Conservation (phyloP, 805 yeast genomes). For the Kluyveromyces lactis region DNA sequence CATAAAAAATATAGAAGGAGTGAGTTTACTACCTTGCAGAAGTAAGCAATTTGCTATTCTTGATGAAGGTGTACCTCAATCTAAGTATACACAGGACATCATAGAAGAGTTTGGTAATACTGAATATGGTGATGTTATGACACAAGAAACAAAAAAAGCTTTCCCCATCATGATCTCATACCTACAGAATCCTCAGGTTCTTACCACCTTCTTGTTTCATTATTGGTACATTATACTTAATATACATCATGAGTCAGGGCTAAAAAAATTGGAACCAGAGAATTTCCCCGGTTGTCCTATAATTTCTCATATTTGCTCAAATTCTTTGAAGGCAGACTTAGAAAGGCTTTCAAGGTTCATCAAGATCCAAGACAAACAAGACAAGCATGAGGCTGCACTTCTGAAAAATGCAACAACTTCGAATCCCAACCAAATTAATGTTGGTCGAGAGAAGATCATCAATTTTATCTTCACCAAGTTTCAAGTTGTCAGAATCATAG, state of each 20-base stretch:
- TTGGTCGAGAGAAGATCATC: conserved; percentile 13
- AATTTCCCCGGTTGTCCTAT: conserved; percentile 16
- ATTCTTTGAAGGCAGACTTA: conserved; percentile 17
- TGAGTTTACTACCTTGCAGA: not conserved
- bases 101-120: not conserved
- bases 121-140: conserved; percentile 1
- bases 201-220: conserved; percentile 26
- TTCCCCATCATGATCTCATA: conserved; percentile 25
- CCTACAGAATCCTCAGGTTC: conserved; percentile 20
- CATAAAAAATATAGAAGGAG: not conserved
- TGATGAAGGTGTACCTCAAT: not conserved
- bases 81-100: not conserved
- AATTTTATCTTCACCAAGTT: conserved; percentile 20
- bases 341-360: conserved; percentile 10
- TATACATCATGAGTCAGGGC: conserved; percentile 3
- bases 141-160: conserved; percentile 14
- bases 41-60: not conserved
- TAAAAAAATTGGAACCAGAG: conserved; percentile 3
- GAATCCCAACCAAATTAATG: conserved; percentile 5
- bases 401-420: conserved; percentile 5
- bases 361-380: conserved; percentile 5
- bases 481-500: conserved; percentile 20
- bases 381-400: not conserved
- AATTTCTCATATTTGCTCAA: conserved; percentile 12
- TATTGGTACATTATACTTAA: conserved; percentile 23